Base-by-base conservation (phyloP, 805 yeast species). In the Wickerhamomyces canadensis region DNA sequence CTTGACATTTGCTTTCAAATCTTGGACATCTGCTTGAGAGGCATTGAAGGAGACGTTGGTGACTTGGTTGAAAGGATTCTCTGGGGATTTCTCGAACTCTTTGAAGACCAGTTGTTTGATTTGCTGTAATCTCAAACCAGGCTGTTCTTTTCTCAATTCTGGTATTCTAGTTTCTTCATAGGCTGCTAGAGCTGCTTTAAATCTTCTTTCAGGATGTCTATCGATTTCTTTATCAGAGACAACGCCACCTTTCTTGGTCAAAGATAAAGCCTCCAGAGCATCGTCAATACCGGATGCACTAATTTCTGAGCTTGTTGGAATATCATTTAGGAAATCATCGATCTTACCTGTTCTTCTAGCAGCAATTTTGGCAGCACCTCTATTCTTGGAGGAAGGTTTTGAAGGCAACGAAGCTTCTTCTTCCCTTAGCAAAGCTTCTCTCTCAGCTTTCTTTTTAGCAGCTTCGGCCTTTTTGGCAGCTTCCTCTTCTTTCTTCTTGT, bases 131-230 rank as follows among this genome's bases (percentile, higher is more conserved):
- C 94, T 74, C 49, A 85, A 67, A 12, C 95, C 95, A 5, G 89
- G 88, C 49, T 79, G 67, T 59, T 85, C 95, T 56, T 77, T 70
- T 60, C 80, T 78, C 38, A 81, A 40, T 52, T 81, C 86, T 5
- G 93, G 91, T 29, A 82, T 55, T 51, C 91, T 71, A 38, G 68
- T 64, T 44, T 79, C 91, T 51, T 84, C 86, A 52, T 63, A 85
- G 1, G 84, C 86, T 11, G 76, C 69, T 39, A 68, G 67, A 0
- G 95, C 95, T 19, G 91, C 86, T 65, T 84, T 85, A 61, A 80
- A 83, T 55, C 95, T 74, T 62, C 94, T 76, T 65, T 85, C 95
- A 9, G 95, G 95, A 50, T 85, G 95, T 59, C 87, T 78, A 42
- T 85, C 95, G 36, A 85, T 67, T 36, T 78, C 85, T 52, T 78